Evolutionary conservation across 2,329 filamentous ascomycete genomes (phyloP).

Genomic region (Cryoendolithus antarcticus): DNA sequence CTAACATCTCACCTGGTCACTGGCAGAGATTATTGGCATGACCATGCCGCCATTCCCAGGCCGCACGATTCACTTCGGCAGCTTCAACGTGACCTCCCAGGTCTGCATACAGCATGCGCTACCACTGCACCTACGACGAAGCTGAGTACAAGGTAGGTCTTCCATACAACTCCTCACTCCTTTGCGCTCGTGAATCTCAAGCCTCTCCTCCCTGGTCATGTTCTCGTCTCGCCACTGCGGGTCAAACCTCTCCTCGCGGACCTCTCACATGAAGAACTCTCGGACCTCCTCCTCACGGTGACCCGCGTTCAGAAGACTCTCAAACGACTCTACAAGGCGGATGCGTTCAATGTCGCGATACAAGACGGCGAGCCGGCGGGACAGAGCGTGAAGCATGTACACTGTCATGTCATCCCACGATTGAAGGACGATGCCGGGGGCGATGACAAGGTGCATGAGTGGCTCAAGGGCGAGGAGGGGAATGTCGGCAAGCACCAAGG

Average conservation of each 20-base stretch:
- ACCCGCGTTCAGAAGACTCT: slow-evolving; percentile 63
- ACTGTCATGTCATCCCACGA: slow-evolving; percentile 82
- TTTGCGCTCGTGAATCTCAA: slow-evolving; percentile 94
- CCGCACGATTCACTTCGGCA: slow-evolving; percentile 30
- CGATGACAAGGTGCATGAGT: slow-evolving; percentile 66
- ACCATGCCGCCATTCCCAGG: slow-evolving; percentile 23
- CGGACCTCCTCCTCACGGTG: slow-evolving; percentile 74
- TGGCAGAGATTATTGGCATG: too few relatives aligned
- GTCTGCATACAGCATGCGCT: slow-evolving; percentile 15
- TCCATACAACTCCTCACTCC: slow-evolving; percentile 64
- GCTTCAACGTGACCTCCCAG: slow-evolving; percentile 33
- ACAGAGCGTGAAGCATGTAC: slow-evolving; percentile 87
- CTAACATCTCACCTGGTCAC: too few relatives aligned
- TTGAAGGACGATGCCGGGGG: slow-evolving; percentile 46
- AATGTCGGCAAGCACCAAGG: slow-evolving; percentile 63
- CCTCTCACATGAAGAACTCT: slow-evolving; percentile 58
- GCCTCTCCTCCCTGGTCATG: slow-evolving; percentile 82
- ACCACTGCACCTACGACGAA: slow-evolving; percentile 1
- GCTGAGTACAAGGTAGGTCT: slow-evolving; percentile 51
- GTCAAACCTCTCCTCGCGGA: slow-evolving; percentile 59
- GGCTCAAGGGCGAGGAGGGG: slow-evolving; percentile 73
- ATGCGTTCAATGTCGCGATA: slow-evolving; percentile 81
- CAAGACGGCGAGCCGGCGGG: slow-evolving; percentile 85
- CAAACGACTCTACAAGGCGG: slow-evolving; percentile 46
- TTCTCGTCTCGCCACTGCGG: slow-evolving; percentile 70